A percentile compares a stretch with the other conserved stretches of the same genome.
These are phyloP conservation scores for Phytophthora fragariae DNA, from an alignment of 352 stramenopile genomes.

Conservation along the genomic window DNA sequence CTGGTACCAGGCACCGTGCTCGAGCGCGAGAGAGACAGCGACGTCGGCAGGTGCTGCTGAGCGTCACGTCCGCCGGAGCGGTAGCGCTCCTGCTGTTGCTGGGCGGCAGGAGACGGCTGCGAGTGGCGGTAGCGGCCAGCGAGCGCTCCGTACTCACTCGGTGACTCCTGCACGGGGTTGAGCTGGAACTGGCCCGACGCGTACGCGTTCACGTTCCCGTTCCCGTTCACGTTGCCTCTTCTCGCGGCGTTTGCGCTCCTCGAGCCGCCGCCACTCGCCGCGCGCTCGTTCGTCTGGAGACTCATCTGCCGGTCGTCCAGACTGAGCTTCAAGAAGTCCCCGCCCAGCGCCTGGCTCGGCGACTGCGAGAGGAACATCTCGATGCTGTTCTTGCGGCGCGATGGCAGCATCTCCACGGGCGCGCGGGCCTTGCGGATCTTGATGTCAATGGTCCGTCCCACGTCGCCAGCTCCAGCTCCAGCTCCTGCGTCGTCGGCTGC, in stretches of 20 bases:
- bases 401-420: slow-evolving; percentile 41
- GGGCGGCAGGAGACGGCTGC: slow-evolving; percentile 21
- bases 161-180: slow-evolving; percentile 52
- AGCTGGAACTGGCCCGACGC: slow-evolving; percentile 60
- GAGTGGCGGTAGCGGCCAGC: slow-evolving; percentile 32
- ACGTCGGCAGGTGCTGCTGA: slow-evolving; percentile 38
- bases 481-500: not conserved
- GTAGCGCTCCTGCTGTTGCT: slow-evolving; percentile 34
- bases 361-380: slow-evolving; percentile 91
- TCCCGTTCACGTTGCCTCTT: slow-evolving; percentile 2
- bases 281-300: slow-evolving; percentile 36
- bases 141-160: slow-evolving; percentile 47
- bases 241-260: slow-evolving; percentile 11
- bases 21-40: slow-evolving; percentile 42
- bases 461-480: not conserved
- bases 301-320: slow-evolving; percentile 72
- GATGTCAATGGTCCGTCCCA: slow-evolving; percentile 10
- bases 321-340: slow-evolving; percentile 78
- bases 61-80: slow-evolving; percentile 23
- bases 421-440: slow-evolving; percentile 28
- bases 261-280: slow-evolving; percentile 4
- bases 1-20: slow-evolving; percentile 52
- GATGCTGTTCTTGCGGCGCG: slow-evolving; percentile 84
- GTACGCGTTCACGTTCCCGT: slow-evolving; percentile 27
- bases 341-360: slow-evolving; percentile 77